Base-by-base conservation (phyloP, 2,329 filamentous ascomycete species). In the Gliomastix tumulicola region DNA sequence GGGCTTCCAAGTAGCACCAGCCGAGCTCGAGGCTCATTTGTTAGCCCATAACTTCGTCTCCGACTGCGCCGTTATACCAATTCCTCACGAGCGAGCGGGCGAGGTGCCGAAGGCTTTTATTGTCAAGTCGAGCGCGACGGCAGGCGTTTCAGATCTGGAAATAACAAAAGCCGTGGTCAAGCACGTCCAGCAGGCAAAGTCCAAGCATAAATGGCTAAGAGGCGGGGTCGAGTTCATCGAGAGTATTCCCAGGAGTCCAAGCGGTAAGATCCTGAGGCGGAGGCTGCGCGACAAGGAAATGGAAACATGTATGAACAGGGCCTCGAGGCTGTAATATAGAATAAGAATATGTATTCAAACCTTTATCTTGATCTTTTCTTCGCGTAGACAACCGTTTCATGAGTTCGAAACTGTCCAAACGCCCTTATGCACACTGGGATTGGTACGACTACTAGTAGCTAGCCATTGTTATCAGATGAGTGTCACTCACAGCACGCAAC, bases 1-100 rank as follows among this genome's bases (percentile, higher is more conserved):
- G 70, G 84, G 83, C 33, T 63, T 79, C 37, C 84, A 88, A 71
- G 84, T 88, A 11, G 83, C 84, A 2, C 84, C 84, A 0, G 84
- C 84, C 1, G 84, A 88, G 51, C 69, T 88, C 2, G 84, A 88
- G 57, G 79, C 81, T 1, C 79, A 84, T 44, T 65, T 88, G 3
- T 71, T 88, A 4, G 74, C 78, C 0, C 82, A 87, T 49, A 71
- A 74, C 0, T 68, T 71, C n/a, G 80, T 88, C 20, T 73, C 74
- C 13, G 84, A 88, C 53, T 82, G 76, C 40, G 79, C 83, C 5
- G 83, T 88, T 4, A 84, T 87, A 43, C 78, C 76, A 11, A 65
- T 85, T 2, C 77, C 76, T 0, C 62, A 76, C 22, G 64, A 66
- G 21, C 53, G 67, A 40, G 62, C 71, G 7, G 74, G 74, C 1